A percentile compares a stretch with the other conserved stretches of the same genome.
These are phyloP conservation scores for Hansenula lynferdii DNA, from an alignment of 1,139 yeast genomes.

Conservation along the genomic window DNA sequence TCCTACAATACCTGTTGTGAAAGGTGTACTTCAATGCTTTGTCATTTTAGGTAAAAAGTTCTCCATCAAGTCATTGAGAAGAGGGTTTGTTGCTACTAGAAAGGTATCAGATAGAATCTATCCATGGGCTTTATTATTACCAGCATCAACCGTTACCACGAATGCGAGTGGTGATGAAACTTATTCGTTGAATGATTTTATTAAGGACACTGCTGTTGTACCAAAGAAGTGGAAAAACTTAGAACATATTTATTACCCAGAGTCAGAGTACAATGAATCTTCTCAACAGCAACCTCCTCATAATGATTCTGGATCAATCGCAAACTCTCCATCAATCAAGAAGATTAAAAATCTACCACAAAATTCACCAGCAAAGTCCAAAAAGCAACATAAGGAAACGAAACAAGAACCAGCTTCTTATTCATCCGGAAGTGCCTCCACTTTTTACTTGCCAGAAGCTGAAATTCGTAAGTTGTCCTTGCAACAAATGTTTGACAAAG, in stretches of 20 bases:
- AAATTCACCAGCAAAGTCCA: conserved; percentile 19
- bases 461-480: conserved; percentile 35
- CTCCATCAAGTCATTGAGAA: conserved; percentile 37
- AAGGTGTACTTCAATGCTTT: conserved; percentile 61
- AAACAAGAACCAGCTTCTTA: conserved; percentile 12
- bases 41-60: conserved; percentile 57
- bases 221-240: conserved; percentile 58
- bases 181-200: conserved; percentile 49
- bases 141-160: conserved; percentile 38
- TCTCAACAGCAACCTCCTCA: background rate
- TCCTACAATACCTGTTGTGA: conserved; percentile 54
- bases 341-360: conserved; percentile 9
- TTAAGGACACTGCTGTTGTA: conserved; percentile 39
- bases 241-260: conserved; percentile 48
- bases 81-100: conserved; percentile 40
- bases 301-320: conserved; percentile 1
- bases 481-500: conserved; percentile 63
- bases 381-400: conserved; percentile 13
- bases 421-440: background rate
- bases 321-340: conserved; percentile 13
- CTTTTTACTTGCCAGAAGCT: conserved; percentile 11
- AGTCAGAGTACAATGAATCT: background rate
- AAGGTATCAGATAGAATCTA: conserved; percentile 36
- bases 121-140: conserved; percentile 47
- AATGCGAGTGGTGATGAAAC: conserved; percentile 34